Conservation (phyloP, 768 basidiomycete species). For the Gyrodon lividus region DNA sequence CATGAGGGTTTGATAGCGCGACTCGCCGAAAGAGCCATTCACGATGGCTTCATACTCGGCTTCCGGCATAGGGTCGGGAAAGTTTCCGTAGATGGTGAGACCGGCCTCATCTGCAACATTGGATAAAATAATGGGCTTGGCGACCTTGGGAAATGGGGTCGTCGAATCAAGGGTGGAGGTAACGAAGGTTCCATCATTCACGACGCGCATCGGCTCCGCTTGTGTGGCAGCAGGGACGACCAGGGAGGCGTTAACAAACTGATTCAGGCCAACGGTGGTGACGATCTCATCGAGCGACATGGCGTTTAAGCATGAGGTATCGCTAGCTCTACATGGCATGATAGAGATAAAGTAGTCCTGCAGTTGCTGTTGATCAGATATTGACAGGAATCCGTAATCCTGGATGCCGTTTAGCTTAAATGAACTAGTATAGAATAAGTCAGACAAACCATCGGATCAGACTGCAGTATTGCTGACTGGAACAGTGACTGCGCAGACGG, state of each 20-base stretch:
- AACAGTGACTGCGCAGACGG: slow-evolving; percentile 74
- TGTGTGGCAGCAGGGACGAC: slow-evolving; percentile 52
- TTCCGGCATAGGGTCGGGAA: slow-evolving; percentile 39
- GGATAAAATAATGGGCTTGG: slow-evolving; percentile 69
- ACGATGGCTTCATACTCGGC: slow-evolving; percentile 40
- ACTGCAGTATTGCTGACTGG: slow-evolving; percentile 76
- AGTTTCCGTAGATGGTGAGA: slow-evolving; percentile 50
- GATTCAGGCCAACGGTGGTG: slow-evolving; percentile 43
- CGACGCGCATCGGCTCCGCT: slow-evolving; percentile 59
- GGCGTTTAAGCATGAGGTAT: slow-evolving; percentile 49
- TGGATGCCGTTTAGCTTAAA: slow-evolving; percentile 27
- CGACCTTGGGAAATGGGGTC: slow-evolving; percentile 54
- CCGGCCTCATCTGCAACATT: slow-evolving; percentile 74
- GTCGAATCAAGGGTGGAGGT: slow-evolving; percentile 64
- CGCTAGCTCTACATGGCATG: slow-evolving; percentile 44
- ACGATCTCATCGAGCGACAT: slow-evolving; percentile 55
- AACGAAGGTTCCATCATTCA: slow-evolving; percentile 66
- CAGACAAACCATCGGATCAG: slow-evolving; percentile 75
- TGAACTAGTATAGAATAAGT: neutral
- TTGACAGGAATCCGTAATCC: slow-evolving; percentile 71
- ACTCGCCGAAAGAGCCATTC: slow-evolving; percentile 44
- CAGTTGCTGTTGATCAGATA: slow-evolving; percentile 51
- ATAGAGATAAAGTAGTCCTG: slow-evolving; percentile 50
- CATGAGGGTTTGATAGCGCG: slow-evolving; percentile 43
- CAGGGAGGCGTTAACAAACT: slow-evolving; percentile 40